Evolutionary conservation across 2,329 filamentous ascomycete species (phyloP), one percentile per base, ranked within the genome.

Genomic region (Phialophora macrospora): DNA sequence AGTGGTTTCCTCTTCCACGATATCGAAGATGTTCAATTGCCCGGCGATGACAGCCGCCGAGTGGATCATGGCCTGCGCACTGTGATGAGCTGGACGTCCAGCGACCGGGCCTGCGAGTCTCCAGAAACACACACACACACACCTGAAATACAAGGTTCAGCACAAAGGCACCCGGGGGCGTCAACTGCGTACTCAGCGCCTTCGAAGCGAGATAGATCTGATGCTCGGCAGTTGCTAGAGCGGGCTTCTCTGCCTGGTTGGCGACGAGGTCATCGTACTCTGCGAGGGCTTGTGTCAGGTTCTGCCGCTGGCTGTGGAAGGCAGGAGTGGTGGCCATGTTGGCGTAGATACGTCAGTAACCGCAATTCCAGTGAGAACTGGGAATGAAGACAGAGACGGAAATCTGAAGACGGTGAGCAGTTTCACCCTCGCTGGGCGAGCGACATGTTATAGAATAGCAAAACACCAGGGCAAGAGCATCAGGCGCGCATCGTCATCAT

Each of bases 1-100:
- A n/a, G 30, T 51, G 8, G 48, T 60, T 34, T 60, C 58, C 4
- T 51, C 46, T 2, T 54, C 26, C 24, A 60, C 34, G n/a, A 60
- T 34, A n/a, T 60, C 22, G 48, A 52, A 52, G 8, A 54, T 55
- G 28, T 32, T 32, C 52, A 55, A 20, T 20, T 55, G 28, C 22
- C 52, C n/a, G 26, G 52, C 52, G 14, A 34, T 55, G 28, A 34
- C 28, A 4, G 52, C 26, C 22, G 52, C 52, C 17, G 52, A 30
- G 14, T 32, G 52, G 5, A 55, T 55, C 52, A 55, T 55, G 4
- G 52, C 52, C 52, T 32, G 5, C 14, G 8, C 30, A 5, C 9
- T 3, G 2, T 17, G 12, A 32, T 28, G n/a, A 30, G 17, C 22
- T 32, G 24, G 3, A 30, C 24, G 28, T 30, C 8, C 26, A 55